Percentiles rank a stretch among this genome's conserved stretches.
Conservation (phyloP, 106 monocot genomes). For the Acorus gramineus region DNA sequence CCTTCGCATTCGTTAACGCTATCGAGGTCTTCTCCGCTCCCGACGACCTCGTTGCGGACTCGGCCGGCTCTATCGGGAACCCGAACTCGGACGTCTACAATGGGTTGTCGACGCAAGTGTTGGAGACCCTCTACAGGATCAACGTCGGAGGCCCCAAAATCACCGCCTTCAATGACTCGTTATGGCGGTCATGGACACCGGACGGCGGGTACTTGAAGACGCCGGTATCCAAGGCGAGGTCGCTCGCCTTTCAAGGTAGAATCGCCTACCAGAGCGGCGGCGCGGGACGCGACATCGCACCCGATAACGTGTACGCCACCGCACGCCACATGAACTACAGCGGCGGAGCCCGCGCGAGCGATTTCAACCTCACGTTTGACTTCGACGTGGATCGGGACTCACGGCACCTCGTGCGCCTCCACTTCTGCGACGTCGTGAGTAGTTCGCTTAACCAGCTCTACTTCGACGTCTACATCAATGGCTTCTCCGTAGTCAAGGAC, state of each 20-base stretch:
- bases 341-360: no score
- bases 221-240: neutral
- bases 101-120: conserved; percentile 32
- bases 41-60: conserved; percentile 36
- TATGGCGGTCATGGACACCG: conserved; percentile 84
- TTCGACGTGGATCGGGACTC: no score
- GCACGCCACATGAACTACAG: no score
- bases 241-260: no score
- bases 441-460: conserved; percentile 1
- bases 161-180: conserved; percentile 78
- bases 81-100: conserved; percentile 13
- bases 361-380: no score
- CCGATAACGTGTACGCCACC: no score
- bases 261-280: no score
- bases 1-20: conserved; percentile 75
- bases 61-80: conserved; percentile 24
- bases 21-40: conserved; percentile 77
- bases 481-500: neutral
- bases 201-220: conserved; percentile 30
- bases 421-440: conserved; percentile 30
- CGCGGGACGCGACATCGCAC: no score
- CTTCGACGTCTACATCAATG: conserved; percentile 21
- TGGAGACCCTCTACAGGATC: conserved; percentile 60
- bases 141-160: conserved; percentile 77
- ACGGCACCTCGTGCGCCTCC: conserved; percentile 9